Conservation (phyloP, 2,329 filamentous ascomycete genomes). For the Juglanconis oblonga region DNA sequence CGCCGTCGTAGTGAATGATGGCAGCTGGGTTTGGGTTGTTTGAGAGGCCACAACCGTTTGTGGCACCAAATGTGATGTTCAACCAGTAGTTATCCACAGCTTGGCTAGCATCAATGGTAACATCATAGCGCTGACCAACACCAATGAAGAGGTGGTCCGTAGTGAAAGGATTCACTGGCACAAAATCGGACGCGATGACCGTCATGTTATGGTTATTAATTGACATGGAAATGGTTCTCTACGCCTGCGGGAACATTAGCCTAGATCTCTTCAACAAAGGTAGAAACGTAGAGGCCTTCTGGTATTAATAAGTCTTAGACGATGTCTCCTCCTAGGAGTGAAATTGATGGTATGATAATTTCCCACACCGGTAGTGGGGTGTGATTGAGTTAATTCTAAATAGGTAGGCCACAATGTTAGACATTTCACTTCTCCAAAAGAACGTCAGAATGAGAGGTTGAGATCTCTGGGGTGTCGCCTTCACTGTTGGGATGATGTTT, state of each 20-base stretch:
- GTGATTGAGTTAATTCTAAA: constrained; percentile 34
- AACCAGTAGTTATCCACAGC: constrained; percentile 37
- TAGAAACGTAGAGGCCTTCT: not conserved
- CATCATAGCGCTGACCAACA: constrained; percentile 45
- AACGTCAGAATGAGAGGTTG: too few relatives aligned
- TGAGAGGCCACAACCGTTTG: constrained; percentile 30
- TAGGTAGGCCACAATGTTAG: not conserved
- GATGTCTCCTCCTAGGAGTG: constrained; percentile 43
- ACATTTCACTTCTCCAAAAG: not conserved
- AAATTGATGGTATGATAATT: constrained; percentile 33
- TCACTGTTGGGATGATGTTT: not conserved
- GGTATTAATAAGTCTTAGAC: constrained; percentile 49
- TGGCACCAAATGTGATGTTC: constrained; percentile 30
- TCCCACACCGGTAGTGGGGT: constrained; percentile 28
- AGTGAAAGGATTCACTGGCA: constrained; percentile 47
- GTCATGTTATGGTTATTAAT: constrained; percentile 48
- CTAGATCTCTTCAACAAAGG: not conserved
- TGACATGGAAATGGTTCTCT: constrained; percentile 32
- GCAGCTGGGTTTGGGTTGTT: constrained; percentile 32
- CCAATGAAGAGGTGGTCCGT: constrained; percentile 49
- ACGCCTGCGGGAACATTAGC: constrained; percentile 3
- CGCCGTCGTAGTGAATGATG: constrained; percentile 37
- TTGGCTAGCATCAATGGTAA: constrained; percentile 42
- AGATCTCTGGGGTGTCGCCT: too few relatives aligned
- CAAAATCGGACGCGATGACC: constrained; percentile 50